Conservation (phyloP, 192 early-diverging fungal genomes). For the Umbelopsis isabellina region DNA sequence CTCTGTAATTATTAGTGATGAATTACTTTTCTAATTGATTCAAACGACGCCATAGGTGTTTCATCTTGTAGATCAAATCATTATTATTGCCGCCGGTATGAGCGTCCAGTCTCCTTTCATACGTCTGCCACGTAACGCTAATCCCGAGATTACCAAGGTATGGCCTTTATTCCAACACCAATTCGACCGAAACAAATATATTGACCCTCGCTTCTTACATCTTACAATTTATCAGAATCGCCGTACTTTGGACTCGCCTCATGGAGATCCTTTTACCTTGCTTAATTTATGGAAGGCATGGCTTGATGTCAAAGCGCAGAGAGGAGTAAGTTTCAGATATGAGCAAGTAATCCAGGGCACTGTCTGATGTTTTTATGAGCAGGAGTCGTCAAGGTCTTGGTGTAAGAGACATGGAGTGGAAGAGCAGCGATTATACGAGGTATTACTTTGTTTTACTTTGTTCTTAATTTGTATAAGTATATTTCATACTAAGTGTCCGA, state of each 20-base stretch:
- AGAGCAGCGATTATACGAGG: slow-evolving; percentile 72
- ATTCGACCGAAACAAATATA: neutral
- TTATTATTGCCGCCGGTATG: slow-evolving; percentile 65
- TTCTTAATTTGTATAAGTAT: neutral
- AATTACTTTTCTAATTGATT: neutral
- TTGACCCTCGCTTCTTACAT: neutral
- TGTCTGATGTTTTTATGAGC: slow-evolving; percentile 20
- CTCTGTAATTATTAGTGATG: neutral
- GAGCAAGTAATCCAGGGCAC: neutral
- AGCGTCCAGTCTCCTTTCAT: slow-evolving; percentile 70
- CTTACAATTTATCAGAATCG: slow-evolving; percentile 44
- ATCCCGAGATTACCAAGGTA: slow-evolving; percentile 57
- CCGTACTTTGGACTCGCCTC: slow-evolving; percentile 47
- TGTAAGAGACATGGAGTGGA: slow-evolving; percentile 65
- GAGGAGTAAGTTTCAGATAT: slow-evolving; percentile 41
- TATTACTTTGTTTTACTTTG: neutral
- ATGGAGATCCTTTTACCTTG: slow-evolving; percentile 71
- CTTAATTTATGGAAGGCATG: slow-evolving; percentile 65
- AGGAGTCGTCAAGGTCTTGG: slow-evolving; percentile 61
- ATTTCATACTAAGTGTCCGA: neutral
- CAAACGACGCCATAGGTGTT: slow-evolving; percentile 31
- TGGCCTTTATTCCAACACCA: neutral
- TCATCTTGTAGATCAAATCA: slow-evolving; percentile 54
- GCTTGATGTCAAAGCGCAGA: slow-evolving; percentile 55
- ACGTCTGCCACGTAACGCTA: slow-evolving; percentile 45